Conservation (phyloP, 2,329 filamentous ascomycete species). For the Exserohilum turcica region DNA sequence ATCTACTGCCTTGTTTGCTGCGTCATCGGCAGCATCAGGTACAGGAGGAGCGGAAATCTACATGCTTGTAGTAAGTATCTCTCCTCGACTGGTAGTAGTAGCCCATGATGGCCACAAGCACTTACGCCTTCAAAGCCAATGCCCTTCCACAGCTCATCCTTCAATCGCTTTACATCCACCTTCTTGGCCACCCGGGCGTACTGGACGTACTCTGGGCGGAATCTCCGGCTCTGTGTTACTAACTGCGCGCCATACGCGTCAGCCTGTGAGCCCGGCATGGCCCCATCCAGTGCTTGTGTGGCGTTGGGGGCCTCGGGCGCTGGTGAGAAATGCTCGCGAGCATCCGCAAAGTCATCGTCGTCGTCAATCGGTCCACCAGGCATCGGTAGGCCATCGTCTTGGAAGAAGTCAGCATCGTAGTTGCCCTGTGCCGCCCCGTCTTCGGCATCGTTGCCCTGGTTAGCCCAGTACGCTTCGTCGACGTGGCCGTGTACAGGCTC, state of each 20-base stretch:
- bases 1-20: slow-evolving; percentile 52
- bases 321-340: slow-evolving; percentile 77
- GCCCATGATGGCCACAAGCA: background rate
- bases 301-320: slow-evolving; percentile 54
- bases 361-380: slow-evolving; percentile 68
- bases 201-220: slow-evolving; percentile 68
- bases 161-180: slow-evolving; percentile 67
- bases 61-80: slow-evolving; percentile 14
- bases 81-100: background rate
- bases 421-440: slow-evolving; percentile 72
- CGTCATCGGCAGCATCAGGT: slow-evolving; percentile 28
- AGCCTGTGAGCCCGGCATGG: slow-evolving; percentile 61
- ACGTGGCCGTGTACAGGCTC: slow-evolving; percentile 74
- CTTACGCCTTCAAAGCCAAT: slow-evolving; percentile 58
- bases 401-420: slow-evolving; percentile 97
- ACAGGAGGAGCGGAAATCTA: slow-evolving; percentile 30
- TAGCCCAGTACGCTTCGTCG: slow-evolving; percentile 95
- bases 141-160: slow-evolving; percentile 69
- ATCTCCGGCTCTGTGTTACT: slow-evolving; percentile 64
- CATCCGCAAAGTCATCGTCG: slow-evolving; percentile 75
- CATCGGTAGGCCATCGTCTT: slow-evolving; percentile 79
- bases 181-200: slow-evolving; percentile 71
- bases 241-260: slow-evolving; percentile 67
- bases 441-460: slow-evolving; percentile 47
- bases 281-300: slow-evolving; percentile 30